These are phyloP conservation scores for Postia placenta DNA, from an alignment of 768 basidiomycete species.

Conservation along the genomic window DNA sequence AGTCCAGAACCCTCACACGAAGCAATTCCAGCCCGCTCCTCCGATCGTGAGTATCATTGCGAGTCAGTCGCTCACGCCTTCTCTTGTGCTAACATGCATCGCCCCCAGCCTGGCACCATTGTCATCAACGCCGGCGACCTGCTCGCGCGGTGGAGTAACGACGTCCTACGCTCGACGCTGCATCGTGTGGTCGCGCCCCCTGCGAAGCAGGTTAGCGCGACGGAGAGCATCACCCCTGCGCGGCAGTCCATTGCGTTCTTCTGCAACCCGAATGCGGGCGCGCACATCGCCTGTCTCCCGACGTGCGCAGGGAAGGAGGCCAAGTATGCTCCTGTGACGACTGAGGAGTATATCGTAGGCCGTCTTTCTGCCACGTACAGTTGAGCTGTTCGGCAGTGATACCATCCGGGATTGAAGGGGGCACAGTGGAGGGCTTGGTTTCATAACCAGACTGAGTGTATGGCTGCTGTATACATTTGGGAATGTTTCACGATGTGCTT, in stretches of 20 bases:
- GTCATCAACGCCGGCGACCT: conserved; percentile 82
- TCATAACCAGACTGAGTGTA: too few species aligned
- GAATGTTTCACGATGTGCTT: too few species aligned
- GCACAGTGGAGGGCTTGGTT: too few species aligned
- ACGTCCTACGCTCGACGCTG: conserved; percentile 70
- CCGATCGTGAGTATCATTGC: conserved; percentile 54
- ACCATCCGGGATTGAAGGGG: too few species aligned
- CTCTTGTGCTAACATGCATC: conserved; percentile 2
- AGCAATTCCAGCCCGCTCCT: conserved; percentile 60
- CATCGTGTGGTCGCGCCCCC: conserved; percentile 79
- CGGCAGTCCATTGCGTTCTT: conserved; percentile 86
- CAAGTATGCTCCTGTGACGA: conserved; percentile 67
- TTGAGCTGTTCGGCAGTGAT: too few species aligned
- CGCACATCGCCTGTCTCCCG: conserved; percentile 66
- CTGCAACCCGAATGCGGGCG: conserved; percentile 72
- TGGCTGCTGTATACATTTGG: too few species aligned
- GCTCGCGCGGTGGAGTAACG: conserved; percentile 79
- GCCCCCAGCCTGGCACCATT: conserved; percentile 63
- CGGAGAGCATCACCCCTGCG: conserved; percentile 50
- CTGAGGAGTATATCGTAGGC: conserved; percentile 73
- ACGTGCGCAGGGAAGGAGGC: conserved; percentile 51
- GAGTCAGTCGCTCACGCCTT: not conserved
- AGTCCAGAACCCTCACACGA: conserved; percentile 75
- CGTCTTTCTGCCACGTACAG: conserved; percentile 34
- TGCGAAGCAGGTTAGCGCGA: conserved; percentile 38